Base-by-base conservation (phyloP, 2,329 filamentous ascomycete genomes). In the Aspergillus thermomutatus region DNA sequence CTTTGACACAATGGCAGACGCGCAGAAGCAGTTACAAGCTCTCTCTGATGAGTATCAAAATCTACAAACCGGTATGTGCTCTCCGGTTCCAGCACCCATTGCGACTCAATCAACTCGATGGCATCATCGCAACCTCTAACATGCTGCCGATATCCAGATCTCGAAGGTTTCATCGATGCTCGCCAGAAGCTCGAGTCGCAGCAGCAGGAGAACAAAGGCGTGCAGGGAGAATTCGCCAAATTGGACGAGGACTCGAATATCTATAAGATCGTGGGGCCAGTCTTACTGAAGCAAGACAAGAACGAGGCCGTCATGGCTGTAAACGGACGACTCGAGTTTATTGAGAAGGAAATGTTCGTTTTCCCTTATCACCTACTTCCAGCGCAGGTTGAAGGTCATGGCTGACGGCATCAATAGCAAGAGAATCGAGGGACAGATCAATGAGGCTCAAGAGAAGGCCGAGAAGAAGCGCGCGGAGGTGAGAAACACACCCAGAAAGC, bases 191-290 rank as follows among this genome's bases (percentile, higher is more conserved):
- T 99, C 6, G 92, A 97, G 73, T 78, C 92, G 6, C 94, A 99
- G 75, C 90, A 90, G 73, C 91, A 96, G 70, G 94, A 99, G 75
- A 99, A 97, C 72, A 78, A 87, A 50, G 87, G 89, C 17, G 94
- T 99, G 9, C 87, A 95, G 73, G 89, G 90, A 87, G 93, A 97
- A 75, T 97, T 97, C 73, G 82, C 85, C 43, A 82, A 83, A 53
- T 81, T 97, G 57, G 84, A 87, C 66, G 88, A 92, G 40, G 89
- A 88, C 65, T 89, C 95, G 69, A 91, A 87, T 62, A 96, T 99
- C 74, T 99, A 96, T 84, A 99, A 97, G 77, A 85, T 97, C 45
- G 87, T 96, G 49, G 94, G 94, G 0, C 94, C 94, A 0, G 90
- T 97, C 6, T 79, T 99, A 40, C 76, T 99, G 69, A 97, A 97